Evolutionary conservation across 176 grass and related monocot genomes (phyloP).

Genomic region (Triticum timopheevii): DNA sequence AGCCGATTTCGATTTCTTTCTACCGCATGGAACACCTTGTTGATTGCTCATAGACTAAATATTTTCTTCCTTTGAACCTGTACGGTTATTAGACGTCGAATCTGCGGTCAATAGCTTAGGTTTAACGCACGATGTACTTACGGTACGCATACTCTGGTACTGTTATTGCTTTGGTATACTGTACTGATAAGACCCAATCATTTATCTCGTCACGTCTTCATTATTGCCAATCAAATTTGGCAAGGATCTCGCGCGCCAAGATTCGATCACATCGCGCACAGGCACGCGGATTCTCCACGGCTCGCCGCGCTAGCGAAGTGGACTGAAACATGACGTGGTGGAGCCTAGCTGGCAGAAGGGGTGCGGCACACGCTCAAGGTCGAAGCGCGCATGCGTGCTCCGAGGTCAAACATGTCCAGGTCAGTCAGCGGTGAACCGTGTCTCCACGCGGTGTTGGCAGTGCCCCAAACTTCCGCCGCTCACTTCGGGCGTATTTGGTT

Average conservation of each 20-base stretch:
- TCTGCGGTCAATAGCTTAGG: neutral
- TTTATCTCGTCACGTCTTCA: neutral
- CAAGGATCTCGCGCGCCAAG: neutral
- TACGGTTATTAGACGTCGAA: neutral
- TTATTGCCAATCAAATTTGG: neutral
- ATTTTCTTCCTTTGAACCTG: neutral
- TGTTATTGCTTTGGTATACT: neutral
- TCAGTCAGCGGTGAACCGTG: neutral
- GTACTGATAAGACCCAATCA: slow-evolving; percentile 3
- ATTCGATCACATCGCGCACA: neutral
- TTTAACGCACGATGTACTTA: neutral
- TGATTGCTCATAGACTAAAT: neutral
- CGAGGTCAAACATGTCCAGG: neutral
- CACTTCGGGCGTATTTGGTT: too few relatives aligned
- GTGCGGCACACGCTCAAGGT: too few relatives aligned
- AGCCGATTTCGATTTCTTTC: neutral
- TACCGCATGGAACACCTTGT: neutral
- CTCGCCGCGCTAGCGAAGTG: neutral
- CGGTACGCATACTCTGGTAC: neutral
- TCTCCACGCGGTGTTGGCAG: neutral
- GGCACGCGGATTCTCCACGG: neutral
- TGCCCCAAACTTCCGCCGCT: neutral
- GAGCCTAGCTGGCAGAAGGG: neutral
- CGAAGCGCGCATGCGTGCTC: neutral
- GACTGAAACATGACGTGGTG: neutral